Evolutionary conservation across 345 rosid genomes (phyloP), one percentile per base, ranked within the genome.

Genomic region (Angophora floribunda): DNA sequence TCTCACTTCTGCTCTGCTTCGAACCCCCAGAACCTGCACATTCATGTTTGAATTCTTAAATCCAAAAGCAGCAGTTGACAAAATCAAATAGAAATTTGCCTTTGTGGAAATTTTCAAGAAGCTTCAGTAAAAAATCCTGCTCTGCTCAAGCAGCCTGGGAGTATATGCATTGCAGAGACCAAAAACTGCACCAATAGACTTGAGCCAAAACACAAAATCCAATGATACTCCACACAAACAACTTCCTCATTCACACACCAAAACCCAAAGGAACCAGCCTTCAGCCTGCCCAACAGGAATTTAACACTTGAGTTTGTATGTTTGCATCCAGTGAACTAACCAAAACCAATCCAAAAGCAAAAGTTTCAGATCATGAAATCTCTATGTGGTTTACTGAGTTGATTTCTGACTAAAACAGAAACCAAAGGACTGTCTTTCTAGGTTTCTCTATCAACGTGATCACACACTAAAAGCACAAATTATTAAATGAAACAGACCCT

Each of bases 1-100:
- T 96, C 90, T 96, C 98, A 50, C 98, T 96, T 92, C 98, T 91
- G 93, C 97, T 96, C 89, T 95, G 98, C 94, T 96, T 96, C 6
- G 96, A 94, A 84, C 94, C 91, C 86, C 95, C 98, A 85, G 92
- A 94, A 87, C 95, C 98, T 94, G 90, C 91, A 89, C 84, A 50
- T 87, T 52, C 26, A 75, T 17, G 82, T 85, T 85, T 21, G 47
- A 53, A 21, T 75, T 75, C 82, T 52, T 85, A 85, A 51, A 16
- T 52, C 87, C 87, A 53, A 52, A 85, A 28, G 59, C 63, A 52
- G 57, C 87, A 32, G 59, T 6, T 30, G 28, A 85, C 28, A 30
- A 19, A 32, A 19, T 59, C 49, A n/a, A 51, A 52, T 30, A 85
- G 57, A 85, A 30, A 85, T 32, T 4, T 32, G 8, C 30, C 2